phyloP scores from a whole-genome alignment of 2,329 filamentous ascomycete genomes.

The Aspergillus melleus region DNA sequence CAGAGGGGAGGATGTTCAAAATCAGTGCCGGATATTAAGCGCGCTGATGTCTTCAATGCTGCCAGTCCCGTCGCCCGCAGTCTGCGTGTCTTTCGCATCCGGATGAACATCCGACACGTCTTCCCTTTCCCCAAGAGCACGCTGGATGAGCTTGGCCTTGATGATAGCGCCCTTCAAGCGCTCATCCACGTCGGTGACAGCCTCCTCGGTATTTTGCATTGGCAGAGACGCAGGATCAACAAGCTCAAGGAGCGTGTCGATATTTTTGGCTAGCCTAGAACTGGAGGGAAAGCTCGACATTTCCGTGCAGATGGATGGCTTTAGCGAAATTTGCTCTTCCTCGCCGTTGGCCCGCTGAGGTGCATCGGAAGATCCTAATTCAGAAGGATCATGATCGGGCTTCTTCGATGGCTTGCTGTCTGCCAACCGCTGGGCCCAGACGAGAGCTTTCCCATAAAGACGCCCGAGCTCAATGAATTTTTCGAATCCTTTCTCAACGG shows the following conservation, averaged over 20 bases:
- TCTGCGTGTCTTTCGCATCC: conserved; percentile 30
- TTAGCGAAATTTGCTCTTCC: conserved; percentile 21
- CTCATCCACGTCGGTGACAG: conserved; percentile 89
- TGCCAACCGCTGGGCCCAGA: conserved; percentile 78
- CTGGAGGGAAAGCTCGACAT: conserved; percentile 56
- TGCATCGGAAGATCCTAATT: background rate
- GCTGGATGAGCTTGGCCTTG: conserved; percentile 83
- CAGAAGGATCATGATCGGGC: conserved; percentile 3
- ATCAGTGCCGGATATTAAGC: conserved; percentile 41
- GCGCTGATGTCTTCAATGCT: conserved; percentile 52
- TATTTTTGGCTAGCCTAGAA: conserved; percentile 71
- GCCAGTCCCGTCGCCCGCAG: conserved; percentile 37
- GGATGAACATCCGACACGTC: conserved; percentile 28
- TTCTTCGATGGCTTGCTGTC: conserved; percentile 21
- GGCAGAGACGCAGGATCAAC: conserved; percentile 76
- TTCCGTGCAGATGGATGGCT: conserved; percentile 29
- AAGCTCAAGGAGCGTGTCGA: conserved; percentile 72
- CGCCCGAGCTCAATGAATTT: conserved; percentile 82
- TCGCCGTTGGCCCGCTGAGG: conserved; percentile 4
- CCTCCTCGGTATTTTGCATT: conserved; percentile 81
- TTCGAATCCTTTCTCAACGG: conserved; percentile 88
- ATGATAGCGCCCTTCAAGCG: conserved; percentile 77
- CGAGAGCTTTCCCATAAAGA: conserved; percentile 72
- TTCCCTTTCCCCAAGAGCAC: conserved; percentile 57
- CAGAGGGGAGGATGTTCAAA: background rate